Conservation (phyloP, 192 early-diverging fungal species). For the Allomyces javanicus region DNA sequence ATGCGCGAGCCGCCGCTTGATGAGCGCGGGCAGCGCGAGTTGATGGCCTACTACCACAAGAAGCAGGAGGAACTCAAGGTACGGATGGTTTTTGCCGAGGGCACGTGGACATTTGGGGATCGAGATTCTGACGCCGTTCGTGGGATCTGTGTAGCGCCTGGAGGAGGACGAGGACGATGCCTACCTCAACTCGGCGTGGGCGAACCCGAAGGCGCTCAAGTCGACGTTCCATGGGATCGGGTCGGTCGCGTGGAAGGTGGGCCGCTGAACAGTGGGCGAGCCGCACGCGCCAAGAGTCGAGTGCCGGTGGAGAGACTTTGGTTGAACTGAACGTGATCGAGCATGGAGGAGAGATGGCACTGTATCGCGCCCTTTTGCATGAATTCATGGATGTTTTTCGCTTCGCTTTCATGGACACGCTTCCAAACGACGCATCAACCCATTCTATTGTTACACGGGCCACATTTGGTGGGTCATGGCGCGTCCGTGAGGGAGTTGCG, state of each 20-base stretch:
- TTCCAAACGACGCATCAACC: too few relatives aligned
- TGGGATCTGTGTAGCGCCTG: slow-evolving; percentile 4
- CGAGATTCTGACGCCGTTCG: not conserved
- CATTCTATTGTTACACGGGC: too few relatives aligned
- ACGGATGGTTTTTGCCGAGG: not conserved
- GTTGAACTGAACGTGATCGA: too few relatives aligned
- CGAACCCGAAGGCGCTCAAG: slow-evolving; percentile 32
- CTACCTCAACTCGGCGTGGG: slow-evolving; percentile 31
- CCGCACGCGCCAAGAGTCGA: too few relatives aligned
- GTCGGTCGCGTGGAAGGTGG: slow-evolving; percentile 15
- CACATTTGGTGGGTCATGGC: too few relatives aligned
- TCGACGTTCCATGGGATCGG: slow-evolving; percentile 20
- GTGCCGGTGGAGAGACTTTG: too few relatives aligned
- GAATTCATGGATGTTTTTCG: too few relatives aligned
- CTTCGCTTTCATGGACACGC: too few relatives aligned
- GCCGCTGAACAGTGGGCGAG: not conserved
- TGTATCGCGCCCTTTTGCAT: too few relatives aligned
- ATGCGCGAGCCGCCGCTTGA: slow-evolving; percentile 24
- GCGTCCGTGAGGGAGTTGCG: too few relatives aligned
- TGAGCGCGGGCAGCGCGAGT: slow-evolving; percentile 28
- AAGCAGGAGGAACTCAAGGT: slow-evolving; percentile 41
- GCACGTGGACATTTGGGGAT: not conserved
- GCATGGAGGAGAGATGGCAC: too few relatives aligned
- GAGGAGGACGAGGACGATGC: slow-evolving; percentile 37
- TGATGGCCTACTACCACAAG: slow-evolving; percentile 42